Evolutionary conservation across 2,329 filamentous ascomycete species (phyloP).

Genomic region (Colletotrichum euphorbiae): DNA sequence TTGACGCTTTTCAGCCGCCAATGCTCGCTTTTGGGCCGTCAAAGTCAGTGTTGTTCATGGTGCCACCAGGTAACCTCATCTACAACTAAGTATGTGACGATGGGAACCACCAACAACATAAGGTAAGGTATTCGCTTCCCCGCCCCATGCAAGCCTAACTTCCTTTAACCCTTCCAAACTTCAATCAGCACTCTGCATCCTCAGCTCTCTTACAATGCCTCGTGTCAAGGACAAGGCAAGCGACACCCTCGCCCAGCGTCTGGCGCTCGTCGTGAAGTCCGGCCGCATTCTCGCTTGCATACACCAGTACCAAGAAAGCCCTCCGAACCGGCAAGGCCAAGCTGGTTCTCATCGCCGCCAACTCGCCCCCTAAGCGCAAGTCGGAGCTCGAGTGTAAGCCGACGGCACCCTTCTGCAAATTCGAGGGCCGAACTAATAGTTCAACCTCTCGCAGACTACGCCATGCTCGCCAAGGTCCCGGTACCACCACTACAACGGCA

Average conservation of each 20-base stretch:
- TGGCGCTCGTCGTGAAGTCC: conserved; percentile 10
- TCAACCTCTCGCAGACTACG: neutral
- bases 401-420: neutral
- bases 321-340: conserved; percentile 13
- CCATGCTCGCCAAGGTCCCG: conserved; percentile 5
- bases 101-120: neutral
- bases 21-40: no score
- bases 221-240: conserved; percentile 13
- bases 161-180: neutral
- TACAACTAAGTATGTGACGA: no score
- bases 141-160: no score
- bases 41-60: no score
- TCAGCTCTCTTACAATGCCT: neutral
- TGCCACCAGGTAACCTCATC: no score
- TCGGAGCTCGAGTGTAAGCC: conserved; percentile 8
- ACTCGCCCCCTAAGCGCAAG: conserved; percentile 5
- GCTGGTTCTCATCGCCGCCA: conserved; percentile 11
- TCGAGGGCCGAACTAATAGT: neutral
- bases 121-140: no score
- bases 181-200: neutral
- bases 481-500: conserved; percentile 11
- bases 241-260: conserved; percentile 11
- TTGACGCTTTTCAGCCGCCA: no score
- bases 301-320: conserved; percentile 1
- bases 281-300: conserved; percentile 4